phyloP scores from a whole-genome alignment of 2,329 filamentous ascomycete genomes.

The Salinomyces thailandicus region DNA sequence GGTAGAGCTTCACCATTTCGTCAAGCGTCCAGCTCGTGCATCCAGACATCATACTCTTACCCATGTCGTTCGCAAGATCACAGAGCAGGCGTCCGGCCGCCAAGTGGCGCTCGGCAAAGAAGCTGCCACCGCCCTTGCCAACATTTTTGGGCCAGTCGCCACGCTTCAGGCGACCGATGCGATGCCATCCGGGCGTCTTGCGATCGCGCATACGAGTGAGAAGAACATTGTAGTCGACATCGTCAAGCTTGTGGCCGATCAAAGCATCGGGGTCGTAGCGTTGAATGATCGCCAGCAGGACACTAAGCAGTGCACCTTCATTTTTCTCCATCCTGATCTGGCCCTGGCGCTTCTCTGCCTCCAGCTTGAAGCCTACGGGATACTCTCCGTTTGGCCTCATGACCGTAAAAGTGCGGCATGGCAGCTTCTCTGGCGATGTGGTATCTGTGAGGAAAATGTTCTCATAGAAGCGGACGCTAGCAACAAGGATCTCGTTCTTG shows the following conservation, averaged over 20 bases:
- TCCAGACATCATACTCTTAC: constrained; percentile 93
- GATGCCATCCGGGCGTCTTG: constrained; percentile 89
- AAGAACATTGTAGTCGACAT: constrained; percentile 87
- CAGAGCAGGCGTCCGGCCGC: constrained; percentile 83
- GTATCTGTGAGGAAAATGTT: constrained; percentile 80
- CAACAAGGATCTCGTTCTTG: constrained; percentile 88
- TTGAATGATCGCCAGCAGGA: constrained; percentile 82
- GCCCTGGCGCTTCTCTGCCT: constrained; percentile 64
- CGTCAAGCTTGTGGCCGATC: constrained; percentile 90
- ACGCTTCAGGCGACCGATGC: constrained; percentile 76
- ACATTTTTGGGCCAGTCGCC: constrained; percentile 79
- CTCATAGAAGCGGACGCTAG: constrained; percentile 86
- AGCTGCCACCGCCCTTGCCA: constrained; percentile 74
- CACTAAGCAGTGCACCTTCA: constrained; percentile 73
- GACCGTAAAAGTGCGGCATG: constrained; percentile 82
- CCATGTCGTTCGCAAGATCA: constrained; percentile 90
- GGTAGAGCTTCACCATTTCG: constrained; percentile 91
- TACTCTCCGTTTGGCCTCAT: constrained; percentile 74
- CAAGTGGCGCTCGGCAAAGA: constrained; percentile 85
- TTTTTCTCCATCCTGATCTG: constrained; percentile 71
- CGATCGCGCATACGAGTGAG: constrained; percentile 78
- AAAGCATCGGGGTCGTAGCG: constrained; percentile 86
- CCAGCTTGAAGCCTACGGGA: constrained; percentile 74
- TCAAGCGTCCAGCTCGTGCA: constrained; percentile 97
- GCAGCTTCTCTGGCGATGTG: constrained; percentile 76